Percentiles rank a stretch among this genome's conserved stretches.
Evolutionary conservation across 352 stramenopile genomes (phyloP).

Genomic region (Globisporangium irregulare): DNA sequence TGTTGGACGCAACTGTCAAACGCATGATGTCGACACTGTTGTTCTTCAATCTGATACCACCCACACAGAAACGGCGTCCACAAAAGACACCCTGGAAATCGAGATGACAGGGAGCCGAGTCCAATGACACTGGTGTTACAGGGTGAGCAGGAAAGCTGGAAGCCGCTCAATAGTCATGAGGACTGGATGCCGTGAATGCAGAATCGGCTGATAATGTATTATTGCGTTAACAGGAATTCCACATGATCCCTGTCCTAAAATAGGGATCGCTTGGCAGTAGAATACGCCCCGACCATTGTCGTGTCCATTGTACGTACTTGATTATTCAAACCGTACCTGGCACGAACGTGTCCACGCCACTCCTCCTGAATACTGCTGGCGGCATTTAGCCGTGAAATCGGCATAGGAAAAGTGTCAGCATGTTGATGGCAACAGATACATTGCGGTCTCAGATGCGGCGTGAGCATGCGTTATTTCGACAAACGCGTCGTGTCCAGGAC

Average conservation of each 20-base stretch:
- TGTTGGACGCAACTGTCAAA: background rate
- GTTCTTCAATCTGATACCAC: slow-evolving; percentile 10
- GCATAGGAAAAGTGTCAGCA: background rate
- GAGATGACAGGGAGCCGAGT: background rate
- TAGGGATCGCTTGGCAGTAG: too few species aligned
- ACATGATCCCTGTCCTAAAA: too few species aligned
- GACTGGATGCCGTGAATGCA: background rate
- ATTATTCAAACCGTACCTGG: too few species aligned
- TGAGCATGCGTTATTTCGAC: background rate
- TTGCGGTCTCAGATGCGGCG: background rate
- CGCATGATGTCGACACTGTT: background rate
- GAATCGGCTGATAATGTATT: too few species aligned
- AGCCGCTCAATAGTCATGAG: background rate
- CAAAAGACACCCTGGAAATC: background rate
- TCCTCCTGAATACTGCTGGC: too few species aligned
- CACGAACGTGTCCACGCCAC: too few species aligned
- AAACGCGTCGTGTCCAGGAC: background rate
- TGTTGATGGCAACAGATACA: background rate
- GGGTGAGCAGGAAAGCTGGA: background rate
- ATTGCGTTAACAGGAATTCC: too few species aligned
- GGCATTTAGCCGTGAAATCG: too few species aligned
- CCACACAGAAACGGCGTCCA: background rate
- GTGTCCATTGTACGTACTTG: too few species aligned
- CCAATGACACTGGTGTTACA: background rate
- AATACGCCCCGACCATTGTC: too few species aligned